Evolutionary conservation across 257 asterid genomes (phyloP), one percentile per base, ranked within the genome.

Genomic region (Ehretia macrophylla): DNA sequence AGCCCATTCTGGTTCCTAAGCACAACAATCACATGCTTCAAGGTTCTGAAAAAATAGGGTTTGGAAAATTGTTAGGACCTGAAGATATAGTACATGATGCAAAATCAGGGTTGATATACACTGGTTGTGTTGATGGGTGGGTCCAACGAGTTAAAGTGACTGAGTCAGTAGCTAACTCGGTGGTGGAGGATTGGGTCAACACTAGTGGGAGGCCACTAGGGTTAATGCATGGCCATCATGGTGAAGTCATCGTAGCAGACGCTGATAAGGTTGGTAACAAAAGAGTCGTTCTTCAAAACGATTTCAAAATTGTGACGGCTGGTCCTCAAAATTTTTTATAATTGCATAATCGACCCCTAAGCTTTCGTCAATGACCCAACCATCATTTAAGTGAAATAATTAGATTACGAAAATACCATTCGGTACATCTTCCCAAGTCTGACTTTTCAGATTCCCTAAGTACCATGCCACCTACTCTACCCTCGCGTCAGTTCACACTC

Each of bases 181-280:
- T 9, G 62, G 85, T 78, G 77, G 85, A 87, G 83, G 60, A 78
- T 39, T 91, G 96, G 96, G 77, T 82, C 66, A 80, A 82, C 79
- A 88, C 98, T 0, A 97, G 93, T 11, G 98, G 98, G 14, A 69
- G 98, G 50, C 97, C 98, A 16, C 92, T 92, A 0, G 97, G 95
- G 4, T 54, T 92, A 35, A 85, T 51, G 4, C 68, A 68, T 47
- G 98, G 97, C 0, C 80, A 21, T 40, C 68, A 81, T 62, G 90
- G 87, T 11, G 95, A 86, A 61, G 70, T 92, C 52, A 67, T 92
- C 12, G 81, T 92, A 1, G 96, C 95, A 0, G 98, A 92, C 68
- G 85, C 88, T 11, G 54, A 64, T 17, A 84, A 79, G 94, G 98
- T 91, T n/a, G n/a, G n/a, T n/a, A n/a, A n/a, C n/a, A n/a, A n/a